Evolutionary conservation across 2,329 filamentous ascomycete genomes (phyloP).

Genomic region (Monosporascus ibericus): DNA sequence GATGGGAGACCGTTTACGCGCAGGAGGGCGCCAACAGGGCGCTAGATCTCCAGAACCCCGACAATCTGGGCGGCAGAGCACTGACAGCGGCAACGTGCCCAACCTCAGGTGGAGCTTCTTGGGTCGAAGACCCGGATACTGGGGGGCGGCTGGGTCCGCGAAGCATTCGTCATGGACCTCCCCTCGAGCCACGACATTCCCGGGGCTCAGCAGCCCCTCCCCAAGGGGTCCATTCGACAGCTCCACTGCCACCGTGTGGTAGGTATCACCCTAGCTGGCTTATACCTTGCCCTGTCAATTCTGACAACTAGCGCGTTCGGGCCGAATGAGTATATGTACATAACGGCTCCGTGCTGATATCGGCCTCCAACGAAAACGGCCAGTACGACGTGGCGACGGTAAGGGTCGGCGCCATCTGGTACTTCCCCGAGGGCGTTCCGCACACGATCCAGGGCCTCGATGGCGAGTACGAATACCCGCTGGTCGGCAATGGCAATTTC

Average conservation of each 20-base stretch:
- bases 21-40: slow-evolving; percentile 59
- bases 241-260: slow-evolving; percentile 64
- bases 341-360: no score
- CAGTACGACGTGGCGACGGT: no score
- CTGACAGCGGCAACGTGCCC: slow-evolving; percentile 57
- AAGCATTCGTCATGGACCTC: slow-evolving; percentile 62
- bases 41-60: slow-evolving; percentile 57
- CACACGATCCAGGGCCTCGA: no score
- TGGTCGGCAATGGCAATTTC: no score
- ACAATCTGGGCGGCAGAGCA: slow-evolving; percentile 56
- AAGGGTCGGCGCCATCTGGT: no score
- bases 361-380: no score
- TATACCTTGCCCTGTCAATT: slow-evolving; percentile 1
- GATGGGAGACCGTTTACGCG: background rate
- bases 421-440: no score
- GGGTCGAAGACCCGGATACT: slow-evolving; percentile 58
- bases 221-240: slow-evolving; percentile 59
- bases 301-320: slow-evolving; percentile 24
- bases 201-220: slow-evolving; percentile 62
- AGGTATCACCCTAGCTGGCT: slow-evolving; percentile 20
- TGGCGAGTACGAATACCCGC: no score
- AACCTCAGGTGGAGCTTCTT: slow-evolving; percentile 68
- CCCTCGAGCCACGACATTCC: slow-evolving; percentile 61
- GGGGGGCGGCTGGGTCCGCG: slow-evolving; percentile 58
- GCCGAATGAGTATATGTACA: background rate